Percentiles rank a stretch among this genome's conserved stretches.
These are phyloP conservation scores for Echeveria elegans DNA, from an alignment of 164 flowering plant genomes.

Conservation along the genomic window DNA sequence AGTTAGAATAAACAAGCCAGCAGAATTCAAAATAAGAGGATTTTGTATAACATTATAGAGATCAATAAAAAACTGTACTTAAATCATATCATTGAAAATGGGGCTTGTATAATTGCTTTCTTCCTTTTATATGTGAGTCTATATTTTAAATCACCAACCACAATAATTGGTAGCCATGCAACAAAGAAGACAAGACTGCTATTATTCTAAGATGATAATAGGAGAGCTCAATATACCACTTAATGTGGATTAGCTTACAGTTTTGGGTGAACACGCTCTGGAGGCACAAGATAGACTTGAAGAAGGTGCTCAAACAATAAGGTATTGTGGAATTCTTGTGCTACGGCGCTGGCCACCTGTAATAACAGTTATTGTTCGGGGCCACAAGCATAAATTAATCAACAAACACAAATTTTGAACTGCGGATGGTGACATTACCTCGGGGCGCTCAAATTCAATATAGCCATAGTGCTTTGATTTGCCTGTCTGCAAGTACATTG, in stretches of 20 bases:
- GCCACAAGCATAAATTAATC: not conserved
- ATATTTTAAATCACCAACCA: too few species aligned
- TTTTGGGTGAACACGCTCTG: slow-evolving; percentile 72
- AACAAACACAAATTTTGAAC: not conserved
- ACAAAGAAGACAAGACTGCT: not conserved
- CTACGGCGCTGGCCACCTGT: slow-evolving; percentile 87
- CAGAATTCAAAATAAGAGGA: not conserved
- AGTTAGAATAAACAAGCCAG: not conserved
- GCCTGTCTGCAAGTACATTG: slow-evolving; percentile 55
- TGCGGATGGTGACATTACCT: slow-evolving; percentile 30
- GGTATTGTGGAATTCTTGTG: slow-evolving; percentile 75
- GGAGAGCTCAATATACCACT: not conserved
- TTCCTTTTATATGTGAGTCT: too few species aligned
- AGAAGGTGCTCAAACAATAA: slow-evolving; percentile 73
- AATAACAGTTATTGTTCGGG: slow-evolving; percentile 4
- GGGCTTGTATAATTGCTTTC: too few species aligned
- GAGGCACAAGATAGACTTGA: slow-evolving; percentile 72
- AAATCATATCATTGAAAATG: too few species aligned
- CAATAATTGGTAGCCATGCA: not conserved
- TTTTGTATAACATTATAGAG: too few species aligned
- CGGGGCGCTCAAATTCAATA: slow-evolving; percentile 71
- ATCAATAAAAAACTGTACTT: too few species aligned
- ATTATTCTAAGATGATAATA: not conserved
- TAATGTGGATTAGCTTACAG: slow-evolving; percentile 39
- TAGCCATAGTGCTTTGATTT: slow-evolving; percentile 90